Evolutionary conservation across 495 filamentous ascomycete species (phyloP), one percentile per base, ranked within the genome.

Genomic region (Daldinia vernicosa): DNA sequence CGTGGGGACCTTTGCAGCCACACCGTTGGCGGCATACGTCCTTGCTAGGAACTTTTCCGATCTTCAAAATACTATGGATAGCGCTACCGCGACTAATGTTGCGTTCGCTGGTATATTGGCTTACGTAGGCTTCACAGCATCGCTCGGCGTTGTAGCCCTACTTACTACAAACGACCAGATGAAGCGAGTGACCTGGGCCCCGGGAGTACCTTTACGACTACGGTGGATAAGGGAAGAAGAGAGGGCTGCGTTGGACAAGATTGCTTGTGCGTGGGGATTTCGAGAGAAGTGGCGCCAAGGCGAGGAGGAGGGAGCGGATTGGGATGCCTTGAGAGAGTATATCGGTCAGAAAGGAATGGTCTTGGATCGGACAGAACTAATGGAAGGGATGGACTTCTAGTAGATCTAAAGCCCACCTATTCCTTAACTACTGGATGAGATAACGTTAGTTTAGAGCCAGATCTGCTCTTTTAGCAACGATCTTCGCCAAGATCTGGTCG

Each of bases 211-310:
- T 26, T 80, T 99, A 73, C 84, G 90, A 66, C 83, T 94, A 66
- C 87, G 96, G n/a, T 98, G 94, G 94, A 77, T 97, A 40, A 85
- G 92, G 35, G 95, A 99, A 81, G 93, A 97, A 55, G 95, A 99
- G 81, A 86, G 95, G 22, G 91, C 89, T n/a, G 92, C 95, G 8
- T 78, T 94, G 65, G 95, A 99, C 83, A 89, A 86, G 75, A 86
- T 99, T 56, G 93, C 93, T 22, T 82, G 90, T 54, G 89, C 90
- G 7, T 99, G 96, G 91, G 95, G 95, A 0, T 98, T 98, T 76
- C 88, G 89, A 63, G 91, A 96, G 73, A 77, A 75, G n/a, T 89
- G 85, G 76, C 89, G 89, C 78, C 85, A 90, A 73, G 95, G 95
- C 1, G 93, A 97, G 76, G 95, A 99, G 77, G 91, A 94, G 68